Evolutionary conservation across 2,329 filamentous ascomycete genomes (phyloP).

Genomic region (Parasarocladium wereldwijsianum): DNA sequence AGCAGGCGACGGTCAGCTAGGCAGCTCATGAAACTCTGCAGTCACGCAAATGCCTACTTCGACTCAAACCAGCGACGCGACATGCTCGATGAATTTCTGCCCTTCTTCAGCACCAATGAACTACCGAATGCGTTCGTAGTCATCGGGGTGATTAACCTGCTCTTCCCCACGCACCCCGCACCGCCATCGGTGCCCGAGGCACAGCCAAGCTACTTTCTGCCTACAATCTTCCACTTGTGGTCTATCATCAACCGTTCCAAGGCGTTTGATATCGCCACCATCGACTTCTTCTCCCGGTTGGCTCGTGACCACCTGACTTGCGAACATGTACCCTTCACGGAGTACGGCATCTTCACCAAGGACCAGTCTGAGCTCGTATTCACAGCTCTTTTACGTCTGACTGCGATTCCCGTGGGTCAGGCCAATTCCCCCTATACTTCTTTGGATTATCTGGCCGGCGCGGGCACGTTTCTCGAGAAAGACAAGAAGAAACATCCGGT

Average conservation of each 20-base stretch:
- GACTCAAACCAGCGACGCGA: constrained; percentile 72
- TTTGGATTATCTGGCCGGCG: constrained; percentile 69
- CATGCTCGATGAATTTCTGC: constrained; percentile 68
- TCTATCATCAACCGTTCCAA: constrained; percentile 83
- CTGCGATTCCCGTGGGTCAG: constrained; percentile 94
- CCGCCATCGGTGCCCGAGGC: constrained; percentile 58
- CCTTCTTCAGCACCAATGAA: constrained; percentile 87
- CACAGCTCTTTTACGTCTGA: constrained; percentile 73
- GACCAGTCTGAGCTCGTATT: constrained; percentile 90
- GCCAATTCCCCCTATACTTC: constrained; percentile 83
- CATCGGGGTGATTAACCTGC: constrained; percentile 69
- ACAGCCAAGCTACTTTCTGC: constrained; percentile 78
- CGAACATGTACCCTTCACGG: constrained; percentile 61
- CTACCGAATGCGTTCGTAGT: constrained; percentile 87
- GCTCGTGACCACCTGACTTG: constrained; percentile 70
- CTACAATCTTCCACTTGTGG: constrained; percentile 95
- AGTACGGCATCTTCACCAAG: constrained; percentile 81
- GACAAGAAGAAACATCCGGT: constrained; percentile 88
- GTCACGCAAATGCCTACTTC: constrained; percentile 84
- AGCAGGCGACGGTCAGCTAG: constrained; percentile 41
- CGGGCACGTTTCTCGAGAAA: constrained; percentile 77
- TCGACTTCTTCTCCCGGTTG: constrained; percentile 80
- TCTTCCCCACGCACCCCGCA: constrained; percentile 73
- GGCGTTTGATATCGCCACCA: constrained; percentile 69
- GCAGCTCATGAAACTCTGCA: constrained; percentile 72